A percentile compares a stretch with the other conserved stretches of the same genome.
phyloP scores from a whole-genome alignment of 2,329 filamentous ascomycete genomes.

The Neoscytalidium dimidiatum region DNA sequence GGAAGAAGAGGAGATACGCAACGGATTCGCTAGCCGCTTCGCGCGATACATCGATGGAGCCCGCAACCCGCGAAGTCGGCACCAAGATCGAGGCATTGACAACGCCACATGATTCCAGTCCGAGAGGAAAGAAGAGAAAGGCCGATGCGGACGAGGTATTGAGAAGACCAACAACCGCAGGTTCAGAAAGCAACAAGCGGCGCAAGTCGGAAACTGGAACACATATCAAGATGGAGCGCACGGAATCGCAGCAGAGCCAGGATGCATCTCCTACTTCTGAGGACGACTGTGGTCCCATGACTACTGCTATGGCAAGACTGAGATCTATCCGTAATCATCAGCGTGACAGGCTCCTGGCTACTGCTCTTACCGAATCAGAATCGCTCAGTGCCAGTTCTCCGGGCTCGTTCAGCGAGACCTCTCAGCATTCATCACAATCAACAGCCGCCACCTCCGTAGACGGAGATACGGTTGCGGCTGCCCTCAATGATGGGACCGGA shows the following conservation, averaged over 20 bases:
- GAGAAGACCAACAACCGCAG: not conserved
- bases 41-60: conserved; percentile 11
- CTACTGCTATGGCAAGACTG: conserved; percentile 22
- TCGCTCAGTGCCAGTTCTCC: conserved; percentile 13
- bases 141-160: not conserved
- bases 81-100: not conserved
- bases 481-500: conserved; percentile 10
- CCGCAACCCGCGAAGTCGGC: not conserved
- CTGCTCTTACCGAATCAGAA: conserved; percentile 30
- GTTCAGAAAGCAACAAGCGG: not conserved
- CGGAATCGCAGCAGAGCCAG: conserved; percentile 33
- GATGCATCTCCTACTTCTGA: conserved; percentile 21
- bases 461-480: conserved; percentile 28
- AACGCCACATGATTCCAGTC: not conserved
- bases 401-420: conserved; percentile 25
- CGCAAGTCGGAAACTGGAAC: not conserved
- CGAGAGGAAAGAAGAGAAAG: not conserved
- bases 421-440: conserved; percentile 37
- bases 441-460: conserved; percentile 42
- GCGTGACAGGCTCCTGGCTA: conserved; percentile 32
- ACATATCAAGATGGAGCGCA: conserved; percentile 32
- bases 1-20: conserved; percentile 33
- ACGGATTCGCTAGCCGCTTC: conserved; percentile 25
- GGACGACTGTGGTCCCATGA: not conserved
- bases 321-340: conserved; percentile 35